Evolutionary conservation across 768 basidiomycete species (phyloP).

Genomic region (Sporobolomyces phaffii): DNA sequence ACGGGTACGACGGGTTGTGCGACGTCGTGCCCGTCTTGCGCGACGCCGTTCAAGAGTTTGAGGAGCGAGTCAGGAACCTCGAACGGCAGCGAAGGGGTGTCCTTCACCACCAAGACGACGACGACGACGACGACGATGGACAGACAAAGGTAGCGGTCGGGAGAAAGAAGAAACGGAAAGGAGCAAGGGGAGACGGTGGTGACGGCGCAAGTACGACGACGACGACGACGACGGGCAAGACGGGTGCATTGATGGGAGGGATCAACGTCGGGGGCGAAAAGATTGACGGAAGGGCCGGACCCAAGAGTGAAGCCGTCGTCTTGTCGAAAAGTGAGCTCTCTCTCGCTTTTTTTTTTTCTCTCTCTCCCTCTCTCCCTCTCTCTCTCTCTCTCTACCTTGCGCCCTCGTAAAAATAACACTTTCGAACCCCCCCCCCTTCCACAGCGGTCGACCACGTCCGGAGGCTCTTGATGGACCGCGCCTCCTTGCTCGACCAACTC

Average conservation of each 20-base stretch:
- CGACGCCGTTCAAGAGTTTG: conserved; percentile 73
- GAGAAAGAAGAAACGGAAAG: conserved; percentile 35
- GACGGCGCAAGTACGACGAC: too few species aligned
- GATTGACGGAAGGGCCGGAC: conserved; percentile 76
- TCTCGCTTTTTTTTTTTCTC: background rate
- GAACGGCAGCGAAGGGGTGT: too few species aligned
- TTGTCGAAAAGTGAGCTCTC: conserved; percentile 77
- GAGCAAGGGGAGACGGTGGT: conserved; percentile 31
- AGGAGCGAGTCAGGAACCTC: conserved; percentile 49
- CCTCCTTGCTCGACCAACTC: conserved; percentile 58
- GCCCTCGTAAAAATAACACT: too few species aligned
- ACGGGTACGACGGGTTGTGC: conserved; percentile 82
- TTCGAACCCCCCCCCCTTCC: too few species aligned
- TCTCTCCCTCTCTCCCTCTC: background rate
- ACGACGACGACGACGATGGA: background rate
- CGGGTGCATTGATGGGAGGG: conserved; percentile 47
- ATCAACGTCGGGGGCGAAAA: conserved; percentile 54
- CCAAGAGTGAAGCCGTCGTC: conserved; percentile 84
- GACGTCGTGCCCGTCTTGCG: conserved; percentile 72
- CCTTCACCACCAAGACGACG: too few species aligned
- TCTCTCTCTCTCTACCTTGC: conserved; percentile 2
- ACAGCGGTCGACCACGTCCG: conserved; percentile 81
- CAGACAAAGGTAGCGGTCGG: conserved; percentile 2
- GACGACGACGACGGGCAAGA: too few species aligned
- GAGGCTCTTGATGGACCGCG: conserved; percentile 59